Conservation (phyloP, 495 filamentous ascomycete species). For the Aspergillus conjunctus region DNA sequence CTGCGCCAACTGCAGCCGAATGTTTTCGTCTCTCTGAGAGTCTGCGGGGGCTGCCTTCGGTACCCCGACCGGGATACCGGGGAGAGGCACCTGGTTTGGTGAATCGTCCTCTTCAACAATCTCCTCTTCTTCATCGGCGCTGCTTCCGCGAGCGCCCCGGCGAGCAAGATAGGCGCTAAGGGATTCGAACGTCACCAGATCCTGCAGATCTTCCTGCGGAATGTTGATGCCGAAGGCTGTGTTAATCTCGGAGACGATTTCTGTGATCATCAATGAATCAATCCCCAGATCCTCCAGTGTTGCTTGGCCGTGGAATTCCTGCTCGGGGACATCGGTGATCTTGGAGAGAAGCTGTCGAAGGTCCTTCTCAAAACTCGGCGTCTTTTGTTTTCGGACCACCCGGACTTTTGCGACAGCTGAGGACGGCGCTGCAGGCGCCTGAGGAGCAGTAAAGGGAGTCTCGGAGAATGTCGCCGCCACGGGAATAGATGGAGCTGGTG, state of each 20-base stretch:
- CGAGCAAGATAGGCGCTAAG: neutral
- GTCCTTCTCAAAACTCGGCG: neutral
- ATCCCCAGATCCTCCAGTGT: slow-evolving; percentile 40
- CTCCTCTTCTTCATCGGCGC: no score
- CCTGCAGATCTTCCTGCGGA: slow-evolving; percentile 1
- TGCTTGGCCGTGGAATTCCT: slow-evolving; percentile 22
- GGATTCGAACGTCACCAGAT: neutral
- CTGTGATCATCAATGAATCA: slow-evolving; percentile 46
- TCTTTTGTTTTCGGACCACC: no score
- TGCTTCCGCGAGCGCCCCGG: neutral
- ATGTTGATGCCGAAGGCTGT: slow-evolving; percentile 21
- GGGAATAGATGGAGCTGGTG: neutral
- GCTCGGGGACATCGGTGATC: slow-evolving; percentile 29
- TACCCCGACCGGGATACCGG: neutral
- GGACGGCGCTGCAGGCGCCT: no score
- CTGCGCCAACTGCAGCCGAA: neutral
- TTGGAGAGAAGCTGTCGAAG: slow-evolving; percentile 26
- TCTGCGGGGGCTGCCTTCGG: neutral
- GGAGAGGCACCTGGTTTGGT: neutral
- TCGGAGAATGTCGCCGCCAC: neutral
- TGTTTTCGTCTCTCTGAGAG: neutral
- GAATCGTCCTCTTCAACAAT: neutral
- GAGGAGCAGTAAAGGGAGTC: neutral
- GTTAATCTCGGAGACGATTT: slow-evolving; percentile 41
- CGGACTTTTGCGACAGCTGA: no score